These are phyloP conservation scores for Fusarium marasasianum DNA, from an alignment of 2,329 filamentous ascomycete genomes.

Conservation along the genomic window DNA sequence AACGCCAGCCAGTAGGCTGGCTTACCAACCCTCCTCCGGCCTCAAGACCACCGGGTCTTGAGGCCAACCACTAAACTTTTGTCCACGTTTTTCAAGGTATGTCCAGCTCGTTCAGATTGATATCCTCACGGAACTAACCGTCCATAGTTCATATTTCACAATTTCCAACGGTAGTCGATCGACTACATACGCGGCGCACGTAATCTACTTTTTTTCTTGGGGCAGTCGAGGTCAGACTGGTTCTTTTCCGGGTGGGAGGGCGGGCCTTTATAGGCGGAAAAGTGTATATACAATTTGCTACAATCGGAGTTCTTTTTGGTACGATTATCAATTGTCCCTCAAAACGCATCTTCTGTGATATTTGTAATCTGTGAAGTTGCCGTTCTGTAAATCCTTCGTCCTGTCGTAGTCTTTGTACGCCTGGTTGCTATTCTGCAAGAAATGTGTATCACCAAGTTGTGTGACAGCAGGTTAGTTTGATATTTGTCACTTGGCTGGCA, in stretches of 20 bases:
- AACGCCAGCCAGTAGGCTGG: not conserved
- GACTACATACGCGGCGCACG: not conserved
- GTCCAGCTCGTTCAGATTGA: not conserved
- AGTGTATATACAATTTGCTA: not conserved
- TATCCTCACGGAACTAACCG: not conserved
- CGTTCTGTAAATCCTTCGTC: not conserved
- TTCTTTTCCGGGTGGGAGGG: not conserved
- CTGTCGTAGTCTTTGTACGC: not conserved
- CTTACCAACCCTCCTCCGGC: not conserved
- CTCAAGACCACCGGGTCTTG: not conserved
- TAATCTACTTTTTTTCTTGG: not conserved
- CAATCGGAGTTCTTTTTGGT: slow-evolving; percentile 2
- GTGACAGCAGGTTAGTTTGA: not conserved
- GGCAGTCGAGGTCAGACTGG: not conserved
- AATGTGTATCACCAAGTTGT: not conserved
- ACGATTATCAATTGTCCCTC: not conserved
- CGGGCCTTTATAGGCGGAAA: slow-evolving; percentile 4
- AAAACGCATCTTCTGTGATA: not conserved
- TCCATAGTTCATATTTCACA: not conserved
- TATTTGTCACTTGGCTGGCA: not conserved
- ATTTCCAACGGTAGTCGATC: not conserved
- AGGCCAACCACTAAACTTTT: not conserved
- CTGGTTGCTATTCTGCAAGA: not conserved
- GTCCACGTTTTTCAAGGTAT: not conserved
- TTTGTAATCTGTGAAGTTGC: not conserved